Base-by-base conservation (phyloP, 306 rosid species). In the Quillaja saponaria region DNA sequence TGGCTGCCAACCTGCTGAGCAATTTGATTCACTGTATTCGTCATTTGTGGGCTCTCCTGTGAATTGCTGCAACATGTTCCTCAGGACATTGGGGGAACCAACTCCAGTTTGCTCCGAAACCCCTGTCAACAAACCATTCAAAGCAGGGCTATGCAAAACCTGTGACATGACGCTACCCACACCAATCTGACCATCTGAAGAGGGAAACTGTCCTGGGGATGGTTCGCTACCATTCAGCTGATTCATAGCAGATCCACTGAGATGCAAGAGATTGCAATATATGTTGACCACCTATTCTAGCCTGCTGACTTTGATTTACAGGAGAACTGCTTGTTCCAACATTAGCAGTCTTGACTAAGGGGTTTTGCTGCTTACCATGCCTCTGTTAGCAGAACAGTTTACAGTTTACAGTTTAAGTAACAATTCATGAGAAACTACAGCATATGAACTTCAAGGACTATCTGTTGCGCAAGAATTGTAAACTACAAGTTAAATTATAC, bases 41-140 rank as follows among this genome's bases (percentile, higher is more conserved):
- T 82, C 87, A 89, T 76, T 66, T 89, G 99, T 28, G 96, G 99
- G 78, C 85, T 92, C 75, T 80, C 89, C 89, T 1, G 99, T 84
- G 77, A 89, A 80, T 82, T 82, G 95, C 69, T 89, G 95, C 86
- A 94, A 75, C 91, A 89, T 81, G 63, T 80, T 94, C 85, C 96
- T 85, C 78, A 94, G 78, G 66, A 75, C 84, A 85, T 89, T 85
- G 2, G 97, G 89, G 44, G 97, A 89, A 38, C 88, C 97, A 64
- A 59, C 85, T 42, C 99, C 95, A 7, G 92, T 76, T 79, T 94
- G 96, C 78, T 83, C 91, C 25, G 97, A 94, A 81, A 92, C 86
- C 51, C 95, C 94, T 19, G 94, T 17, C 71, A 92, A 75, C 73
- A 92, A 49, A 69, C 99, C 95, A 83, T 81, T 86, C 69, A 92